Base-by-base conservation (phyloP, 1,139 yeast genomes). In the Meyerozyma sp. region DNA sequence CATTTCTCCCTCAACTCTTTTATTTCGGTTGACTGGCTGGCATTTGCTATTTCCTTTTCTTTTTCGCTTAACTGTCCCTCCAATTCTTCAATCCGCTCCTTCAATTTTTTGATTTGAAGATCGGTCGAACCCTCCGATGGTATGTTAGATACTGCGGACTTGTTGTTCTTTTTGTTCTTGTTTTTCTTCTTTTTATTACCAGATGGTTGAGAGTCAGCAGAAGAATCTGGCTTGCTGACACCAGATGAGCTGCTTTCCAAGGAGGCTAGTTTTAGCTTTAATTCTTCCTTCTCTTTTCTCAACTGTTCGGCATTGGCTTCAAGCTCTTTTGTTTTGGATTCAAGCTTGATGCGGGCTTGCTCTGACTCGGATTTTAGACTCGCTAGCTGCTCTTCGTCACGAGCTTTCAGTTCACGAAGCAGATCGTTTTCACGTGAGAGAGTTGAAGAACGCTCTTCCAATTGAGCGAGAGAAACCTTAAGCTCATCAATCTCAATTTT, bases 51-150 rank as follows among this genome's bases (percentile, higher is more conserved):
- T 28, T 40, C 11, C 21, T 23, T 27, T n/a, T 36, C 20, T 14
- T 30, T 29, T 43, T 36, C 29, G 7, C 13, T 4, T n/a, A 27
- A 27, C 1, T 27, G 13, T 18, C 40, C 32, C 23, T 53, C 53
- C 13, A 62, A 48, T 25, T 59, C 62, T 4, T 56, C 61, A 13
- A 42, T 40, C 28, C 39, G 37, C 9, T 35, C n/a, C 23, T 40
- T 42, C 28, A 30, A 40, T 7, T 37, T 40, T 3, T 30, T 11
- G 10, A 30, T n/a, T n/a, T 27, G 29, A 21, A 21, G 23, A 21
- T 21, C 23, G 3, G 23, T 21, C 8, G 23, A 6, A 21, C 23
- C 5, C 5, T 21, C 23, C 8, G 23, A 21, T 21, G 23, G 2
- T 21, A 4, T 8, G 23, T 21, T 21, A 6, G 23, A 6, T 21